Percentiles rank a stretch among this genome's conserved stretches.
These are phyloP conservation scores for Linderniella brevidens DNA, from an alignment of 257 asterid species.

Conservation along the genomic window DNA sequence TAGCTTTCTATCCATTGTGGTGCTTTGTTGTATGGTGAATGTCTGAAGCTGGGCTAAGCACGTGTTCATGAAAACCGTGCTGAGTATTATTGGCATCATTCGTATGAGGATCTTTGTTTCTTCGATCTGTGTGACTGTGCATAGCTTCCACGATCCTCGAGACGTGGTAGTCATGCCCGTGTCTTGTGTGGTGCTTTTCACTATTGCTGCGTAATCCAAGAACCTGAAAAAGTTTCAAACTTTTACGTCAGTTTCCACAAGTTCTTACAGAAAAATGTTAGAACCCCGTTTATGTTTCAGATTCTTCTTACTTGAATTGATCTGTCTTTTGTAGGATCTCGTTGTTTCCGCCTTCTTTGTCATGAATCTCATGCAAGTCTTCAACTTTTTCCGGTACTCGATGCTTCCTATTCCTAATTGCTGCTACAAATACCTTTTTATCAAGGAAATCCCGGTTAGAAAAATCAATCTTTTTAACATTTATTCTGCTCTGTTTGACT, in stretches of 20 bases:
- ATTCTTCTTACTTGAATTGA: constrained; percentile 36
- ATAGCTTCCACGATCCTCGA: constrained; percentile 36
- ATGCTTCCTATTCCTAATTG: constrained; percentile 31
- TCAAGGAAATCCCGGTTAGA: background rate
- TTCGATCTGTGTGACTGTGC: constrained; percentile 60
- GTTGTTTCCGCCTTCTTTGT: constrained; percentile 24
- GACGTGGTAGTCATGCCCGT: background rate
- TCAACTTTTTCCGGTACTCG: constrained; percentile 24
- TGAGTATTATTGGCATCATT: constrained; percentile 56
- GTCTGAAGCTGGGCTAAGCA: constrained; percentile 77
- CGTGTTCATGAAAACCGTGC: constrained; percentile 70
- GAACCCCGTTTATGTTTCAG: background rate
- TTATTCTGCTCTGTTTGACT: background rate
- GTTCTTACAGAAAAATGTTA: background rate
- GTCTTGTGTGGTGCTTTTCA: constrained; percentile 11
- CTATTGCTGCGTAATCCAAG: constrained; percentile 45
- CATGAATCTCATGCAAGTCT: constrained; percentile 33
- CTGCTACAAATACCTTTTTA: constrained; percentile 56
- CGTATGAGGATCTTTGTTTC: constrained; percentile 57
- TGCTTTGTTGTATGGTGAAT: constrained; percentile 65
- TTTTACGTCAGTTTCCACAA: no score
- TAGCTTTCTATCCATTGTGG: constrained; percentile 40
- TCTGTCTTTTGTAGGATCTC: constrained; percentile 49
- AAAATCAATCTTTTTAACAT: no score
- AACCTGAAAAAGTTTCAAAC: constrained; percentile 23